These are phyloP conservation scores for Colletotrichum paranaense DNA, from an alignment of 2,329 filamentous ascomycete species.

Conservation along the genomic window DNA sequence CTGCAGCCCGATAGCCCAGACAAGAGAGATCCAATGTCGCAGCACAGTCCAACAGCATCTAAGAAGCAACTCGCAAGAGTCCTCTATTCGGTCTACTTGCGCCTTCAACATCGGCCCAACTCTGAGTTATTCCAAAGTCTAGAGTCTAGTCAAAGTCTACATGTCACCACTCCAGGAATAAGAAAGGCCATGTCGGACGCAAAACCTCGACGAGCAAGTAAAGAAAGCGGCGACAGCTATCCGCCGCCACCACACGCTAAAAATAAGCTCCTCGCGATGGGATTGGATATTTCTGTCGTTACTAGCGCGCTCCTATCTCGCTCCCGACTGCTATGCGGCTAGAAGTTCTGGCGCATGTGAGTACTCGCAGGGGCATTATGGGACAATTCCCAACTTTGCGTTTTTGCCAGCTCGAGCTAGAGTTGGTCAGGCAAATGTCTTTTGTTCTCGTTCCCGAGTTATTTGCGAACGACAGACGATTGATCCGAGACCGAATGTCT, in stretches of 20 bases:
- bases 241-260: slow-evolving; percentile 28
- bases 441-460: not conserved
- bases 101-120: not conserved
- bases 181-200: not conserved
- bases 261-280: slow-evolving; percentile 23
- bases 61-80: not conserved
- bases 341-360: not conserved
- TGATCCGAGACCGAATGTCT: not conserved
- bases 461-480: not conserved
- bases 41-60: not conserved
- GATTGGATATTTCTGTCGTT: slow-evolving; percentile 9
- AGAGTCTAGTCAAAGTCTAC: not conserved
- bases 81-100: not conserved
- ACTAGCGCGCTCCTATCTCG: slow-evolving; percentile 17
- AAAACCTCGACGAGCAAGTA: not conserved
- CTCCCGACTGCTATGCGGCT: slow-evolving; percentile 22
- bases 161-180: slow-evolving; percentile 20
- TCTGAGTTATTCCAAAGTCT: not conserved
- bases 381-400: not conserved
- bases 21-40: not conserved
- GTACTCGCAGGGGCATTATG: not conserved
- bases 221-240: slow-evolving; percentile 24
- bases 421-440: not conserved
- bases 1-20: not conserved
- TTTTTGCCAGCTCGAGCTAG: not conserved